These are phyloP conservation scores for Ogataea ganodermae DNA, from an alignment of 805 yeast species.

Conservation along the genomic window DNA sequence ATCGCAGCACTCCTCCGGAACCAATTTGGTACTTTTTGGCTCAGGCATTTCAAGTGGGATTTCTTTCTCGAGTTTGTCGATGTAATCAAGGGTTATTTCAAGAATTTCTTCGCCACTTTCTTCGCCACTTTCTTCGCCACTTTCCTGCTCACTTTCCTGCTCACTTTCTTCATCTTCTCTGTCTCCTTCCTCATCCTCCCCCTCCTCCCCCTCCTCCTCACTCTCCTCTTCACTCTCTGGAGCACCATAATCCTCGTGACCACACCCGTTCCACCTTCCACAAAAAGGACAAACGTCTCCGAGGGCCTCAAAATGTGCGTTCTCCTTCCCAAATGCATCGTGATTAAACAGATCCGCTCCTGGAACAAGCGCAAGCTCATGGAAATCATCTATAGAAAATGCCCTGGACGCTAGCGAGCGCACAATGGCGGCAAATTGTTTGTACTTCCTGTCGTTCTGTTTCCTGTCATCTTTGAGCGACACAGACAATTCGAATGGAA, in stretches of 20 bases:
- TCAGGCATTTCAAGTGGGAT: constrained; percentile 30
- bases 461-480: constrained; percentile 18
- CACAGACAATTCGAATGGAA: constrained; percentile 40
- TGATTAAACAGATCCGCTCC: constrained; percentile 92
- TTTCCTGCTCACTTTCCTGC: constrained; percentile 26
- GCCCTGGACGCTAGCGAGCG: constrained; percentile 74
- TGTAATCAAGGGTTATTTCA: constrained; percentile 37
- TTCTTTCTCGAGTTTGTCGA: constrained; percentile 34
- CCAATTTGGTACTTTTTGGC: constrained; percentile 24
- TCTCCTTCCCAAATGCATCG: constrained; percentile 49
- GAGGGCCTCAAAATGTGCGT: constrained; percentile 65
- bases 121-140: constrained; percentile 24
- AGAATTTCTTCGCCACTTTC: constrained; percentile 26
- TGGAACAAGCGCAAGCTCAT: constrained; percentile 79
- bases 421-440: constrained; percentile 56
- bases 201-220: constrained; percentile 24
- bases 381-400: constrained; percentile 75
- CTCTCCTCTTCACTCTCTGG: constrained; percentile 32
- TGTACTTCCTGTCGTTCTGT: constrained; percentile 35
- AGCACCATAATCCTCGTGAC: constrained; percentile 32
- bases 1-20: constrained; percentile 67
- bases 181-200: constrained; percentile 25
- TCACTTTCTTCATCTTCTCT: constrained; percentile 28
- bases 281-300: constrained; percentile 39
- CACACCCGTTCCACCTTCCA: constrained; percentile 35